These are phyloP conservation scores for Ganoderma sinense DNA, from an alignment of 1,284 basidiomycete species.

Conservation along the genomic window DNA sequence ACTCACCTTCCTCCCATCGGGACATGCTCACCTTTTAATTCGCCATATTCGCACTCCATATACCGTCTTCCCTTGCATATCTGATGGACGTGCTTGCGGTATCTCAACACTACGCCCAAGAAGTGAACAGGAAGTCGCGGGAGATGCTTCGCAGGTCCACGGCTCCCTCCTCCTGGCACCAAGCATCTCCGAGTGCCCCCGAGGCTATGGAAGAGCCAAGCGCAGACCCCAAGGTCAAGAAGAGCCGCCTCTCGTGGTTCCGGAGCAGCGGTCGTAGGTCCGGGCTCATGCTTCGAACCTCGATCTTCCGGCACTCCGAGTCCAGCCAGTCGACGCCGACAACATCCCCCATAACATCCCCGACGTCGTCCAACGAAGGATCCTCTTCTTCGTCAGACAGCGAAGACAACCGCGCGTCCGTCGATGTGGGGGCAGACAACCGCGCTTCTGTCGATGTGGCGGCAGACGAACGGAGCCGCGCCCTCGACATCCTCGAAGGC, in stretches of 20 bases:
- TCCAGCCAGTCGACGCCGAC: not conserved
- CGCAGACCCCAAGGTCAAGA: slow-evolving; percentile 4
- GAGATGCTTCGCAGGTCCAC: slow-evolving; percentile 1
- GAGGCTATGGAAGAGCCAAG: not conserved
- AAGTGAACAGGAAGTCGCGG: not conserved
- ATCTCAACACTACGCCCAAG: not conserved
- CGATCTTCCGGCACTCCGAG: slow-evolving; percentile 4
- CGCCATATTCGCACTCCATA: not conserved
- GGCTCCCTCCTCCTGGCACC: not conserved
- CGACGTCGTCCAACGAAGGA: not conserved
- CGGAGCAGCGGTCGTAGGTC: slow-evolving; percentile 17
- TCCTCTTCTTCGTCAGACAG: not conserved
- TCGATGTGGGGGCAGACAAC: slow-evolving; percentile 16
- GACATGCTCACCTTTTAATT: not conserved
- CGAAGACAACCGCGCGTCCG: not conserved
- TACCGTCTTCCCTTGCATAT: not conserved
- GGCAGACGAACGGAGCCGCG: slow-evolving; percentile 19
- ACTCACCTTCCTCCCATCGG: not conserved
- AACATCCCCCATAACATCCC: slow-evolving; percentile 3
- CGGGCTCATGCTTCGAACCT: slow-evolving; percentile 10
- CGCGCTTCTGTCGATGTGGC: slow-evolving; percentile 13
- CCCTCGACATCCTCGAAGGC: slow-evolving; percentile 28
- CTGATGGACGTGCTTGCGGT: not conserved
- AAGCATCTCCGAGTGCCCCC: not conserved
- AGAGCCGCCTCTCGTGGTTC: slow-evolving; percentile 23